phyloP scores from a whole-genome alignment of 23 red algal genomes.

The Gracilariopsis chorda region DNA sequence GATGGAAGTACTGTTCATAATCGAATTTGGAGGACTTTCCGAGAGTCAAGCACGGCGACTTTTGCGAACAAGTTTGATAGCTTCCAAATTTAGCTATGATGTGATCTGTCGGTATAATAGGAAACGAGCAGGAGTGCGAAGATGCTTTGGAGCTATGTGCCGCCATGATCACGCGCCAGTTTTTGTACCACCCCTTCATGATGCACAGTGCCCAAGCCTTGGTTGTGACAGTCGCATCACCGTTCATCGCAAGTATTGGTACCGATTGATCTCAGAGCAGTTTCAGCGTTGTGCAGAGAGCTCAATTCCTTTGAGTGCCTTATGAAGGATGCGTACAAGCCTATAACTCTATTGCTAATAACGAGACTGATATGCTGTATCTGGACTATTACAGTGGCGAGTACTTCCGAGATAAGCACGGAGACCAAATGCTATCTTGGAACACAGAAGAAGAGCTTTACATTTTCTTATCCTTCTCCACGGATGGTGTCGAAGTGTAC shows the following conservation, averaged over 20 bases:
- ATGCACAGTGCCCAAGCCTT: neutral
- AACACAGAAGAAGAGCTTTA: neutral
- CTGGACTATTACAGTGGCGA: neutral
- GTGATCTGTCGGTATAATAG: neutral
- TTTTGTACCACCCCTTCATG: neutral
- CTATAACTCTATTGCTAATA: neutral
- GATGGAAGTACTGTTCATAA: neutral
- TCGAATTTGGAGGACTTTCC: neutral
- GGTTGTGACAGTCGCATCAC: neutral
- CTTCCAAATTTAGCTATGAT: neutral
- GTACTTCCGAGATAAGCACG: neutral
- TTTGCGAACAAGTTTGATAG: neutral
- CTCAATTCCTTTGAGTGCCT: neutral
- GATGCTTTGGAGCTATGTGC: neutral
- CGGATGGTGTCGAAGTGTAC: slow-evolving; percentile 5
- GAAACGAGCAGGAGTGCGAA: neutral
- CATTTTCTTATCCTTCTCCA: neutral
- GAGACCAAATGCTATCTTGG: neutral
- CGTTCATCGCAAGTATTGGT: neutral
- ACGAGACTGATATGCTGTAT: neutral
- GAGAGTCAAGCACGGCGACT: neutral
- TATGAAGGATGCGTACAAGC: neutral
- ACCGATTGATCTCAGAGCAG: neutral
- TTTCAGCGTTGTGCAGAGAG: neutral
- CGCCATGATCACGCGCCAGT: neutral